These are phyloP conservation scores for Fusarium nisikadoi DNA, from an alignment of 2,329 filamentous ascomycete species.

Conservation along the genomic window DNA sequence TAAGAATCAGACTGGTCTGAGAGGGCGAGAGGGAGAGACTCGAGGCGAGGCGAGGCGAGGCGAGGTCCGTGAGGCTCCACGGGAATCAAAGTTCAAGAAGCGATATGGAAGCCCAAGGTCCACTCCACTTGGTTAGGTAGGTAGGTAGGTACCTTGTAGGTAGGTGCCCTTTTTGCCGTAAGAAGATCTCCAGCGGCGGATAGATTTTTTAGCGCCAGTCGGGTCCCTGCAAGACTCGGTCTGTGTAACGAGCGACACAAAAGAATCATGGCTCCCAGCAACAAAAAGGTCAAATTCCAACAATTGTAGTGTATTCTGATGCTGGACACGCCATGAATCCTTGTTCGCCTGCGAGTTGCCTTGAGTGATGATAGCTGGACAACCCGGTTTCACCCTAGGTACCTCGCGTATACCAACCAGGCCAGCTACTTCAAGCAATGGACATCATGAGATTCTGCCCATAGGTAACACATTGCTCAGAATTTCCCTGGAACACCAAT, in stretches of 20 bases:
- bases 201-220: conserved; percentile 24
- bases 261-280: neutral
- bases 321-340: neutral
- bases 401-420: neutral
- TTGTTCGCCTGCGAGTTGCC: conserved; percentile 12
- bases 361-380: neutral
- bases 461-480: neutral
- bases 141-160: too few relatives aligned
- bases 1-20: neutral
- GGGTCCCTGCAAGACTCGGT: neutral
- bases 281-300: neutral
- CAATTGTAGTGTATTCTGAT: neutral
- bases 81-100: conserved; percentile 9
- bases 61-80: conserved; percentile 11
- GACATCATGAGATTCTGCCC: neutral
- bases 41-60: neutral
- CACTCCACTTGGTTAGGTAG: neutral
- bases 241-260: neutral
- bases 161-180: neutral
- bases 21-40: neutral
- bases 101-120: conserved; percentile 13
- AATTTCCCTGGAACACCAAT: neutral
- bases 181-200: conserved; percentile 16
- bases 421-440: neutral
- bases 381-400: conserved; percentile 23